phyloP scores from a whole-genome alignment of 805 yeast genomes.

The Metschnikowia lunata region DNA sequence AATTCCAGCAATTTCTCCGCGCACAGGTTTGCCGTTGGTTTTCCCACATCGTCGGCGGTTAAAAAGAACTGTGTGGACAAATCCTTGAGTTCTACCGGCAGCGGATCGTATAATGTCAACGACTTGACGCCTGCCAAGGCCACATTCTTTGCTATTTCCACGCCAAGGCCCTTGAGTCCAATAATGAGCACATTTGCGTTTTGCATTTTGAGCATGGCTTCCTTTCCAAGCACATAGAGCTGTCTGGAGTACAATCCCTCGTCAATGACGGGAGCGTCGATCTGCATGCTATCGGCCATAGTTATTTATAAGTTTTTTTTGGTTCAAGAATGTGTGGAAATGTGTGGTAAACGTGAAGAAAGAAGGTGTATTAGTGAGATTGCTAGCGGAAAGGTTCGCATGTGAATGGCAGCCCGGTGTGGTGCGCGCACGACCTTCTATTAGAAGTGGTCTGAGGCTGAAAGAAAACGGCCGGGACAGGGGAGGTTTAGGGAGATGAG shows the following conservation, averaged over 20 bases:
- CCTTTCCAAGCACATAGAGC: conserved; percentile 92
- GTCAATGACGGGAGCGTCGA: conserved; percentile 60
- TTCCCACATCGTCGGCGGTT: conserved; percentile 66
- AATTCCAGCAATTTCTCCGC: conserved; percentile 69
- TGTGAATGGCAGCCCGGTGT: neutral
- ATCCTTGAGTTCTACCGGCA: conserved; percentile 60
- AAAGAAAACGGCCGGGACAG: too few species aligned
- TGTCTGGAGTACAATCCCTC: conserved; percentile 96
- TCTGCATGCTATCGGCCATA: conserved; percentile 32
- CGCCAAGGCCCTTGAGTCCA: conserved; percentile 90
- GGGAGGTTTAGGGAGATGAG: too few species aligned
- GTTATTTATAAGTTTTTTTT: neutral
- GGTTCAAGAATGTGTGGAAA: neutral
- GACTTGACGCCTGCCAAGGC: conserved; percentile 97
- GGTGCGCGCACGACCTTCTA: neutral
- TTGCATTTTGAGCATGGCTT: conserved; percentile 97
- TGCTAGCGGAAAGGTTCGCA: neutral
- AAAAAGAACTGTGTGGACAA: conserved; percentile 89
- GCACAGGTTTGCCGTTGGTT: conserved; percentile 70
- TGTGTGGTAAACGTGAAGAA: neutral
- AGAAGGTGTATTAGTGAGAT: neutral
- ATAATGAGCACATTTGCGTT: conserved; percentile 85
- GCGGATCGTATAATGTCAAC: conserved; percentile 78
- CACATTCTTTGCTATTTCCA: conserved; percentile 94
- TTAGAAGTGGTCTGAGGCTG: neutral